Base-by-base conservation (phyloP, 257 asterid genomes). In the Penstemon davidsonii region DNA sequence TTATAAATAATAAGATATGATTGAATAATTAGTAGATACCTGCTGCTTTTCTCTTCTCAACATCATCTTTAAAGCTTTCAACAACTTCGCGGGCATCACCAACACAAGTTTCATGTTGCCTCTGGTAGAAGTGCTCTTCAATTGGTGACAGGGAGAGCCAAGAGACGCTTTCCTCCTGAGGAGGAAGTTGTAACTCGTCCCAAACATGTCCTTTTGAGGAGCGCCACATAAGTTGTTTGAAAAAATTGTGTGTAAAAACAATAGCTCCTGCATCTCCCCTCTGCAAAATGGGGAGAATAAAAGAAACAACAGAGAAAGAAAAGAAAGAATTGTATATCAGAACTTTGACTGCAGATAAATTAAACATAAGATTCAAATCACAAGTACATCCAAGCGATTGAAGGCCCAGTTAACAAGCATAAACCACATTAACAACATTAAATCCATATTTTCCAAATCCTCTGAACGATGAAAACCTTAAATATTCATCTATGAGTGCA, bases 31-130 rank as follows among this genome's bases (percentile, higher is more conserved):
- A 72, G 18, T 15, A 77, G 58, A 47, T 18, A 90, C 98, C 97
- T 84, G 84, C 67, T 53, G 47, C 55, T 66, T 80, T 75, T 78
- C 84, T 83, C 80, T 79, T 80, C 58, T 58, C 44, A 66, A 67
- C 79, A 59, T 85, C 95, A 58, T 77, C 71, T 80, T 87, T 87
- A 61, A 90, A 78, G 80, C 83, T 87, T 74, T 76, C 86, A 68
- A 88, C 84, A 75, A 93, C 96, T 73, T 86, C 97, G 50, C 86
- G 91, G 55, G 99, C 99, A 78, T 88, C 89, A 80, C 80, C 85
- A 59, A 88, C 92, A 71, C 99, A 93, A 60, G 97, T 87, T 70
- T 90, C 97, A 55, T 93, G 95, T 75, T 93, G 99, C 82, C 91
- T 86, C 80, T 86, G 89, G 75, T 93, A 93, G 74, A 93, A 93